Evolutionary conservation across 2,329 filamentous ascomycete species (phyloP).

Genomic region (Amphichorda felina): DNA sequence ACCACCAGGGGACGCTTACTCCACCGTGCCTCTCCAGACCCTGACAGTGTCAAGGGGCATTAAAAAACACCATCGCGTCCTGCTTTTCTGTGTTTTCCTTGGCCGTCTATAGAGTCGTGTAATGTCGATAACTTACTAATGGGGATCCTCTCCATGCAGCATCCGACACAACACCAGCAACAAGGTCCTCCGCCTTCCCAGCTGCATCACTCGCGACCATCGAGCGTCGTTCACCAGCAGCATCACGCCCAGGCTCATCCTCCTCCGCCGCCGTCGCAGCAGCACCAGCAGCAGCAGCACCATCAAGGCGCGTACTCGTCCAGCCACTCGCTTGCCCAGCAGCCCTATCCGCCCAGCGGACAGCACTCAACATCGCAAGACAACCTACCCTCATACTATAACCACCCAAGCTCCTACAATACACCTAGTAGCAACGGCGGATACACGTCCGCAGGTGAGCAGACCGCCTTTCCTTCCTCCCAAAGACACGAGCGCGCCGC

Average conservation of each 20-base stretch:
- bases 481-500: constrained; percentile 1
- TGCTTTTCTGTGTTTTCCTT: constrained; percentile 25
- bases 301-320: constrained; percentile 59
- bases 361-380: constrained; percentile 55
- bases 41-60: constrained; percentile 31
- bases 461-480: background rate
- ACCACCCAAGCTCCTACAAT: constrained; percentile 73
- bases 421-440: constrained; percentile 69
- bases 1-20: constrained; percentile 25
- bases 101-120: constrained; percentile 20
- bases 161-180: constrained; percentile 63
- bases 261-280: constrained; percentile 31
- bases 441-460: constrained; percentile 79
- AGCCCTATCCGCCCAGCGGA: constrained; percentile 56
- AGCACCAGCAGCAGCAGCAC: constrained; percentile 52
- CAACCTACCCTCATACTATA: constrained; percentile 59
- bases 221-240: constrained; percentile 63
- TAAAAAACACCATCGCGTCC: constrained; percentile 40
- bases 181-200: constrained; percentile 58
- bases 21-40: constrained; percentile 28
- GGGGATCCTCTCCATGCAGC: constrained; percentile 54
- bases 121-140: constrained; percentile 38
- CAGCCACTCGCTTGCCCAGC: constrained; percentile 50
- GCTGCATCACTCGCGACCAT: constrained; percentile 59
- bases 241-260: constrained; percentile 56